phyloP scores from a whole-genome alignment of 2,329 filamentous ascomycete genomes.

The Pestalotiopsis sp. region DNA sequence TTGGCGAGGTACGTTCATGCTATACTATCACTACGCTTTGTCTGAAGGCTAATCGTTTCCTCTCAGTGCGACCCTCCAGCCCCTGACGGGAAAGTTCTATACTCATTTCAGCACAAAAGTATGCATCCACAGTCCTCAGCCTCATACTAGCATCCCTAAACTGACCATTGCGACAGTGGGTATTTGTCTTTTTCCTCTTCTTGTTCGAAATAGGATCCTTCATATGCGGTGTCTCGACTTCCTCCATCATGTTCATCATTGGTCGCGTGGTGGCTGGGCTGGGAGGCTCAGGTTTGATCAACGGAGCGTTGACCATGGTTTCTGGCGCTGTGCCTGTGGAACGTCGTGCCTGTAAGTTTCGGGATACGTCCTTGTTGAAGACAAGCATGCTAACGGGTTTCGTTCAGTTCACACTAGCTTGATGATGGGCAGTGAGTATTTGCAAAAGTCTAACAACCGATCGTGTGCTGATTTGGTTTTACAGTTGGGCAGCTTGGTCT shows the following conservation, averaged over 20 bases:
- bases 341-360: conserved; percentile 35
- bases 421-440: conserved; percentile 20
- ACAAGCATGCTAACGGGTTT: not conserved
- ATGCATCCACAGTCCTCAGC: not conserved
- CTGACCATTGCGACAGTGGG: conserved; percentile 26
- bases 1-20: conserved; percentile 13
- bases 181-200: conserved; percentile 40
- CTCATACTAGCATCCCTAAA: not conserved
- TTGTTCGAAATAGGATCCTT: conserved; percentile 57
- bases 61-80: conserved; percentile 15
- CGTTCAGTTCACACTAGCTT: conserved; percentile 12
- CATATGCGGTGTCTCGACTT: conserved; percentile 49
- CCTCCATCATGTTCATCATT: conserved; percentile 52
- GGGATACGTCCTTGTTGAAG: not conserved
- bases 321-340: conserved; percentile 37
- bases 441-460: not conserved
- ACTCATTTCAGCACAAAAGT: conserved; percentile 39
- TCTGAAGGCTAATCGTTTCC: not conserved
- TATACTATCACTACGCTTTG: not conserved
- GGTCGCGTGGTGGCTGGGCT: conserved; percentile 55
- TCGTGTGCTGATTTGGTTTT: not conserved
- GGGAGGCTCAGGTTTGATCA: conserved; percentile 50
- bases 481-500: conserved; percentile 43
- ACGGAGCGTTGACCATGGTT: conserved; percentile 52
- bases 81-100: conserved; percentile 42